Percentiles rank a stretch among this genome's conserved stretches.
These are phyloP conservation scores for Fusarium virguliforme DNA, from an alignment of 2,329 filamentous ascomycete species.

Conservation along the genomic window DNA sequence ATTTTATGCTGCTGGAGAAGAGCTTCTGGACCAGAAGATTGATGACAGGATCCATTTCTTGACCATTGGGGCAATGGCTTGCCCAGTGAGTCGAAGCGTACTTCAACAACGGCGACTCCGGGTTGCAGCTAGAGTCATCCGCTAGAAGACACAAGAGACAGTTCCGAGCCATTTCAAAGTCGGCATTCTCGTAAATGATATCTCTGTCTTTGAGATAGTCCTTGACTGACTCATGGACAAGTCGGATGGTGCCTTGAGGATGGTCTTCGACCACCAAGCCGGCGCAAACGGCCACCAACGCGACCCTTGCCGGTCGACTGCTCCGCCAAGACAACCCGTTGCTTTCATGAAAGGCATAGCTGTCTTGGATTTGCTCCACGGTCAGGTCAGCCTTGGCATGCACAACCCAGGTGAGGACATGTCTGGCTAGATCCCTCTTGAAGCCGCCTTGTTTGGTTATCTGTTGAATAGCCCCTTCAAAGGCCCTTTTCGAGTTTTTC, in stretches of 20 bases:
- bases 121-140: neutral
- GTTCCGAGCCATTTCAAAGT: neutral
- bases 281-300: neutral
- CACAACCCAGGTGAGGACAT: neutral
- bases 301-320: neutral
- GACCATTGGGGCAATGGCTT: neutral
- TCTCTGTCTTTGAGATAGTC: neutral
- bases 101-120: neutral
- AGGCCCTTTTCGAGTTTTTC: neutral
- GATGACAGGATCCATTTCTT: neutral
- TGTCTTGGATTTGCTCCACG: neutral
- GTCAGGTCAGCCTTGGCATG: constrained; percentile 1
- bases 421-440: neutral
- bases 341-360: neutral
- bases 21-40: neutral
- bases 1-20: neutral
- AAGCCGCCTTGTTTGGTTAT: neutral
- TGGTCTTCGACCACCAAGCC: neutral
- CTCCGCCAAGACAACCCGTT: neutral
- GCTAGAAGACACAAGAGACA: neutral
- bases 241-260: neutral
- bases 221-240: neutral
- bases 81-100: neutral
- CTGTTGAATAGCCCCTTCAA: neutral
- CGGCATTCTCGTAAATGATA: neutral